Conservation (phyloP, 805 yeast genomes). For the Yamadazyma olivae region DNA sequence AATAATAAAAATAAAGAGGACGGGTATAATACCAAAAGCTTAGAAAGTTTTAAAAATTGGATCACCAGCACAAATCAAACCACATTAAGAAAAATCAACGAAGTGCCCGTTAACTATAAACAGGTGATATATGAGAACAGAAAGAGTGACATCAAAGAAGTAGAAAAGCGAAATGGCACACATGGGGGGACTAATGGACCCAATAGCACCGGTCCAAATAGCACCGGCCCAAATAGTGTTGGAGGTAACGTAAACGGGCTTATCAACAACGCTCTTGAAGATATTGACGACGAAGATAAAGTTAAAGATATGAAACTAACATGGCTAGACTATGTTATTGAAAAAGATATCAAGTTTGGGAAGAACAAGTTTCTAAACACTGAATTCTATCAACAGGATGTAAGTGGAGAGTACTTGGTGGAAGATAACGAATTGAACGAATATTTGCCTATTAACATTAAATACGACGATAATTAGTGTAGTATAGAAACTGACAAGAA, state of each 20-base stretch:
- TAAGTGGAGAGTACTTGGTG: constrained; percentile 12
- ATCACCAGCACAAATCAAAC: constrained; percentile 23
- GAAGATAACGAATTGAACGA: constrained; percentile 9
- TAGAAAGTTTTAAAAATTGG: constrained; percentile 40
- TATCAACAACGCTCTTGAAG: too few species aligned
- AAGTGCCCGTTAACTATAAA: constrained; percentile 28
- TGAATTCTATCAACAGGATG: constrained; percentile 2
- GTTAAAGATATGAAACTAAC: constrained; percentile 16
- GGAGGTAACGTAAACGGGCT: too few species aligned
- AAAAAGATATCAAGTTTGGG: constrained; percentile 31
- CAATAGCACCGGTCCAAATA: constrained; percentile 17
- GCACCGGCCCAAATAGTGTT: constrained; percentile 29
- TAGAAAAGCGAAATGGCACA: too few species aligned
- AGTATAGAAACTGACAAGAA: too few species aligned
- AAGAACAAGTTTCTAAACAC: constrained; percentile 20
- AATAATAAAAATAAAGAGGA: constrained; percentile 6
- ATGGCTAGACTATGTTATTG: constrained; percentile 40
- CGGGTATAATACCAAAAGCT: constrained; percentile 31
- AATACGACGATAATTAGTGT: constrained; percentile 3
- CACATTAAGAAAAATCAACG: constrained; percentile 9
- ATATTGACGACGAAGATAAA: constrained; percentile 19
- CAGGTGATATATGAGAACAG: constrained; percentile 37
- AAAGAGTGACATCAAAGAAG: constrained; percentile 31
- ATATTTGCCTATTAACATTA: constrained; percentile 11
- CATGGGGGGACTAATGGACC: constrained; percentile 27